Conservation (phyloP, 768 basidiomycete species). For the Artomyces pyxidatus region DNA sequence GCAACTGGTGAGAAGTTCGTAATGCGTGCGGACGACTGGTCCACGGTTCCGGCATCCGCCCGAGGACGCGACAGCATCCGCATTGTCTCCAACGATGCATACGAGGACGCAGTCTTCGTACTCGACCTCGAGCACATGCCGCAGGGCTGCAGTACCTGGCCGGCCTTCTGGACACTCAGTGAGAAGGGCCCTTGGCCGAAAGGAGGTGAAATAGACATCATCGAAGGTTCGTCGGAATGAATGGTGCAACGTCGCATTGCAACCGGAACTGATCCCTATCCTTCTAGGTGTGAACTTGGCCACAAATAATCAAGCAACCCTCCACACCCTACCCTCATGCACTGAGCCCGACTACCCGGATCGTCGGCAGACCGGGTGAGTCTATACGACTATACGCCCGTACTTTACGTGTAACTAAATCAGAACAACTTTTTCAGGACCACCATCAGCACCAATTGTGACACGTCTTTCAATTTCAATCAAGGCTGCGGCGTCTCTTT, state of each 20-base stretch:
- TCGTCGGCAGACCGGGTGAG: constrained; percentile 42
- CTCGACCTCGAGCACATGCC: constrained; percentile 57
- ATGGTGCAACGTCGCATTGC: background rate
- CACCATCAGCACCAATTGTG: constrained; percentile 37
- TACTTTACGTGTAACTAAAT: background rate
- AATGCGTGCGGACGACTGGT: constrained; percentile 46
- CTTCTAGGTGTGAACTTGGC: constrained; percentile 40
- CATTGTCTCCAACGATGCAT: constrained; percentile 38
- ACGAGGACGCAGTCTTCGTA: constrained; percentile 38
- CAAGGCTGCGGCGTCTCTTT: constrained; percentile 53
- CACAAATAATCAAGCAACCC: constrained; percentile 37
- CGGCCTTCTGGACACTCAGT: constrained; percentile 56
- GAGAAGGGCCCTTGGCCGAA: constrained; percentile 45
- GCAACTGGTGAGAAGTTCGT: constrained; percentile 31
- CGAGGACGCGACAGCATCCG: constrained; percentile 53
- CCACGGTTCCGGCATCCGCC: constrained; percentile 26
- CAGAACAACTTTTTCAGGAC: constrained; percentile 23
- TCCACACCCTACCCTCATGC: constrained; percentile 48
- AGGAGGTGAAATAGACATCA: constrained; percentile 55
- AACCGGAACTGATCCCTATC: background rate
- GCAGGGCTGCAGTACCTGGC: constrained; percentile 51
- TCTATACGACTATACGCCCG: background rate
- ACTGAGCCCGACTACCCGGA: constrained; percentile 31
- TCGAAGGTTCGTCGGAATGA: constrained; percentile 35
- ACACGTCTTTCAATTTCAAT: constrained; percentile 43